Evolutionary conservation across 1,139 yeast genomes (phyloP), one percentile per base, ranked within the genome.

Genomic region (Geotrichum europaeum): DNA sequence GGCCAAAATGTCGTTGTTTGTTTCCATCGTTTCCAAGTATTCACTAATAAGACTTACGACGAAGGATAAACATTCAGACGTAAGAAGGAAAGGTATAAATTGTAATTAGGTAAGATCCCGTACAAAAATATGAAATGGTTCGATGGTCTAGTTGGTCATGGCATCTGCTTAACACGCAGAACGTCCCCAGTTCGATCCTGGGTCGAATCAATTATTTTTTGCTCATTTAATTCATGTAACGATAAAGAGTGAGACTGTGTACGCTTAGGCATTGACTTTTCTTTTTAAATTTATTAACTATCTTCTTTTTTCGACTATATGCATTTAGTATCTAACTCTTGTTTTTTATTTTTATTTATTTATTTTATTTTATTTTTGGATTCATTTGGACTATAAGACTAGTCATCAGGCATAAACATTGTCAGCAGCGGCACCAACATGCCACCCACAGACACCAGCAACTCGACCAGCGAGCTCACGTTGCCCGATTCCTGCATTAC

Each of bases 111-210:
- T n/a, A n/a, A n/a, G n/a, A n/a, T n/a, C n/a, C n/a, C n/a, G n/a
- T n/a, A n/a, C n/a, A n/a, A n/a, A n/a, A n/a, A n/a, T n/a, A n/a
- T n/a, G n/a, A n/a, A n/a, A n/a, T 56, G 84, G 84, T 81, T 81
- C 80, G 85, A 89, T 89, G 96, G 96, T 89, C 96, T 89, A 89
- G 96, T 89, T 78, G 96, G 96, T 89, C 83, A 89, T 89, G 96
- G 95, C 96, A 87, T 87, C 92, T 89, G 96, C 96, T 88, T 89
- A 89, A 89, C 96, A 89, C 96, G 96, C 96, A 87, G 92, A 87
- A 89, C 92, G 96, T 90, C 96, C 96, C 96, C 96, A 89, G 96
- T 90, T 90, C 97, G 96, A 90, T 87, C 96, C 97, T 89, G 97
- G 96, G 96, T 90, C 87, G 84, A 88, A 87, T 88, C 96, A 90